A percentile compares a stretch with the other conserved stretches of the same genome.
phyloP scores from a whole-genome alignment of 306 rosid species.

The Carpinus viminea region DNA sequence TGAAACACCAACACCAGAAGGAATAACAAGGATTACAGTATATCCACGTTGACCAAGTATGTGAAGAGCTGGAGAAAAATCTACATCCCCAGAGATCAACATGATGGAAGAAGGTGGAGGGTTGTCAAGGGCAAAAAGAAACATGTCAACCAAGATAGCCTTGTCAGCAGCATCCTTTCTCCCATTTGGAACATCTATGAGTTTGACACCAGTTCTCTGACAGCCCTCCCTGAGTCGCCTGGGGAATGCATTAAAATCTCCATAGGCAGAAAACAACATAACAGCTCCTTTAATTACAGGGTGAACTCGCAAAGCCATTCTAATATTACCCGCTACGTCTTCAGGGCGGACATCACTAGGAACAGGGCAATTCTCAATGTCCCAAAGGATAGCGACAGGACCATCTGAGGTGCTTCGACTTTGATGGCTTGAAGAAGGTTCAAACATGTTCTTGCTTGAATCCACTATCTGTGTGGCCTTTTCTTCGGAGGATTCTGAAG shows the following conservation, averaged over 20 bases:
- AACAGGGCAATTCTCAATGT: constrained; percentile 93
- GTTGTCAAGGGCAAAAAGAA: constrained; percentile 96
- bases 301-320: constrained; percentile 93
- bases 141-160: constrained; percentile 98
- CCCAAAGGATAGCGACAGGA: constrained; percentile 91
- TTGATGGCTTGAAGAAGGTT: constrained; percentile 53
- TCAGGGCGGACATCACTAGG: constrained; percentile 96
- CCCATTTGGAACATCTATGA: constrained; percentile 94
- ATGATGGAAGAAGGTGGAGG: constrained; percentile 94
- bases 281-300: constrained; percentile 91
- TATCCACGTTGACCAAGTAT: constrained; percentile 97
- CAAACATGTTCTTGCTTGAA: constrained; percentile 49
- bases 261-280: constrained; percentile 80
- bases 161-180: constrained; percentile 98
- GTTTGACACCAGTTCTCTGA: constrained; percentile 96
- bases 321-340: constrained; percentile 89
- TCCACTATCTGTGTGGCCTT: constrained; percentile 50
- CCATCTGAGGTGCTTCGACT: constrained; percentile 58
- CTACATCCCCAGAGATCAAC: constrained; percentile 95
- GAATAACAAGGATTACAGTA: constrained; percentile 85
- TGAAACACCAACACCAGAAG: constrained; percentile 85
- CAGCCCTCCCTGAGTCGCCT: constrained; percentile 93
- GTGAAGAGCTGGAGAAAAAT: constrained; percentile 95
- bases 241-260: constrained; percentile 93
- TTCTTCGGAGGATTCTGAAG: constrained; percentile 54